Evolutionary conservation across 768 basidiomycete species (phyloP), one percentile per base, ranked within the genome.

Genomic region (Clavulina sp.): DNA sequence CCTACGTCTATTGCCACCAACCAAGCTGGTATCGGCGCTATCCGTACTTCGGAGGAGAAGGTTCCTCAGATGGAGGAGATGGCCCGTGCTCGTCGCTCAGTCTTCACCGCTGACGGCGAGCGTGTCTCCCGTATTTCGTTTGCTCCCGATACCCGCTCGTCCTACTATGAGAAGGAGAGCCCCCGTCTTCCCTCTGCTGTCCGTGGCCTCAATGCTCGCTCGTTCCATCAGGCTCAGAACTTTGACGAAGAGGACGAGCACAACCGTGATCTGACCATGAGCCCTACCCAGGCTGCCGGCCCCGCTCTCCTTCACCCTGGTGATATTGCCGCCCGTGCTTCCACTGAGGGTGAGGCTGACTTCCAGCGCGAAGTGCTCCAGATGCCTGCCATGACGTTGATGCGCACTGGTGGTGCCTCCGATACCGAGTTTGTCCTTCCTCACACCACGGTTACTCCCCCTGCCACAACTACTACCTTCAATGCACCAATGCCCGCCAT

Each of bases 121-220:
- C 51, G 56, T 40, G 36, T 47, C n/a, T 57, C 56, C 23, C 50
- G 56, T n/a, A 50, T 57, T 38, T 56, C 56, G 28, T 57, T 57
- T 49, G 56, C 56, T 24, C 46, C 56, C 9, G 55, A 56, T 38
- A 41, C 55, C 19, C 40, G 41, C 16, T n/a, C 30, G 28, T 36
- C 43, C 41, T 23, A 44, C 28, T 21, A 32, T 13, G 52, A 32
- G 19, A 48, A 43, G 19, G 46, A 48, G 2, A n/a, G 32, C 7
- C 50, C 26, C 28, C 48, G 48, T 49, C 7, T 30, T 16, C 29
- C 18, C 48, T 18, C 29, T 9, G 16, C 24, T 30, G 24, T 18
- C 32, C 13, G 48, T 29, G 16, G 18, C 32, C 28, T 49, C 31
- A 29, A 16, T 38, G 32, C 28, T 13, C 48, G 48, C 16, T 29